These are phyloP conservation scores for Hypomyces perniciosus DNA, from an alignment of 2,329 filamentous ascomycete species.

Conservation along the genomic window DNA sequence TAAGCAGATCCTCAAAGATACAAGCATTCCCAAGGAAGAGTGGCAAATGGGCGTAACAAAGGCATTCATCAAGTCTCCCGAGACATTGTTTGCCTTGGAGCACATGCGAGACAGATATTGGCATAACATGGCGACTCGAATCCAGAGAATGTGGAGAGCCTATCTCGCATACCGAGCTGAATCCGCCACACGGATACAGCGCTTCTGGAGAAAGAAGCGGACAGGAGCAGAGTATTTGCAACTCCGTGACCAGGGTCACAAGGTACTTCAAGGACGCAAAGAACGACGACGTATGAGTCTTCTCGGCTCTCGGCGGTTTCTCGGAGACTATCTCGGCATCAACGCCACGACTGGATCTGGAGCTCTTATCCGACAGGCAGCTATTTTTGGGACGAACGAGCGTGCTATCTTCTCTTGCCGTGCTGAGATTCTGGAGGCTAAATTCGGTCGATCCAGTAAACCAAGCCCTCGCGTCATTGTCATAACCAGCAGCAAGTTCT, in stretches of 20 bases:
- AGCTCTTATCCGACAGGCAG: slow-evolving; percentile 69
- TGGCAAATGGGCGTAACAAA: slow-evolving; percentile 97
- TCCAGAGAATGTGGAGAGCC: slow-evolving; percentile 95
- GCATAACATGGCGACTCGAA: slow-evolving; percentile 99
- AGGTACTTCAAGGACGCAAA: slow-evolving; percentile 75
- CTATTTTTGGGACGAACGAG: slow-evolving; percentile 67
- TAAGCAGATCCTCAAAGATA: slow-evolving; percentile 91
- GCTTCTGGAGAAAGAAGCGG: slow-evolving; percentile 91
- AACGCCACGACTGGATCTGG: slow-evolving; percentile 75
- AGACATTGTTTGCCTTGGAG: slow-evolving; percentile 92
- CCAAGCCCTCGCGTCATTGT: slow-evolving; percentile 79
- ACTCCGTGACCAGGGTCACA: slow-evolving; percentile 81
- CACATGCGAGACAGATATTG: slow-evolving; percentile 97
- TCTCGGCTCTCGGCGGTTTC: slow-evolving; percentile 82
- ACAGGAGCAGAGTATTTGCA: slow-evolving; percentile 85
- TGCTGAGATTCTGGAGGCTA: slow-evolving; percentile 82
- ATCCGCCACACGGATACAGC: slow-evolving; percentile 87
- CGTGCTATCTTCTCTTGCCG: slow-evolving; percentile 83
- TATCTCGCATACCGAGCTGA: slow-evolving; percentile 90
- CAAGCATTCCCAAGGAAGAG: slow-evolving; percentile 88
- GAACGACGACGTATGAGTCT: slow-evolving; percentile 88
- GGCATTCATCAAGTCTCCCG: slow-evolving; percentile 96
- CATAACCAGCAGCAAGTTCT: slow-evolving; percentile 79
- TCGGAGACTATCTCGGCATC: slow-evolving; percentile 91
- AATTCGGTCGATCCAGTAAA: slow-evolving; percentile 95